A percentile compares a stretch with the other conserved stretches of the same genome.
Evolutionary conservation across 129 eudicot species (phyloP).

Genomic region (Logfia minima): DNA sequence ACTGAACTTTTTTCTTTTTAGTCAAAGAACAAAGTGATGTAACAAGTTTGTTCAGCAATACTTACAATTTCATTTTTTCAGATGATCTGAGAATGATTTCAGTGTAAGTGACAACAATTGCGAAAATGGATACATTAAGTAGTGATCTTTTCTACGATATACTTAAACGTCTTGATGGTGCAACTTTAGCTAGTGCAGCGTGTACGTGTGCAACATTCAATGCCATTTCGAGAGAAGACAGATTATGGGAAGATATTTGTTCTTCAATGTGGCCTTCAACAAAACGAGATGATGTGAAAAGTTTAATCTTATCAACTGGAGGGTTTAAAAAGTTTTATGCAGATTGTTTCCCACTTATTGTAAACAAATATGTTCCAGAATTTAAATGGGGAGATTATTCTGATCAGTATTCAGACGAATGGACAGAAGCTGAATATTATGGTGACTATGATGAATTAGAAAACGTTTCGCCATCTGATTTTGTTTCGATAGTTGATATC

Average conservation of each 20-base stretch:
- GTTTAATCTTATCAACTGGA: conserved; percentile 59
- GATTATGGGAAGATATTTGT: conserved; percentile 86
- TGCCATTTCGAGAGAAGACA: conserved; percentile 78
- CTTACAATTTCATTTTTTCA: conserved; percentile 17
- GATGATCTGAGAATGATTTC: conserved; percentile 27
- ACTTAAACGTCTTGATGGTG: conserved; percentile 82
- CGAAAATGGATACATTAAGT: conserved; percentile 55
- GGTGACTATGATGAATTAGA: conserved; percentile 68
- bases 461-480: conserved; percentile 66
- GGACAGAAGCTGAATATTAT: conserved; percentile 77
- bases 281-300: conserved; percentile 65
- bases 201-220: conserved; percentile 72
- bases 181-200: conserved; percentile 84
- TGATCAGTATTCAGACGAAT: conserved; percentile 63
- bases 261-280: conserved; percentile 86
- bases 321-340: conserved; percentile 91
- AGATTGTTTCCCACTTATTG: conserved; percentile 85
- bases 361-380: conserved; percentile 66
- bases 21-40: background rate
- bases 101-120: conserved; percentile 44
- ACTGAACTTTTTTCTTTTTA: background rate
- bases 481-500: conserved; percentile 80
- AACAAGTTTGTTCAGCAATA: background rate
- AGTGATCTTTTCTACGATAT: conserved; percentile 77
- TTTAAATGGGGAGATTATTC: conserved; percentile 40